Evolutionary conservation across 805 yeast species (phyloP).

Genomic region (Yarrowia osloensis): DNA sequence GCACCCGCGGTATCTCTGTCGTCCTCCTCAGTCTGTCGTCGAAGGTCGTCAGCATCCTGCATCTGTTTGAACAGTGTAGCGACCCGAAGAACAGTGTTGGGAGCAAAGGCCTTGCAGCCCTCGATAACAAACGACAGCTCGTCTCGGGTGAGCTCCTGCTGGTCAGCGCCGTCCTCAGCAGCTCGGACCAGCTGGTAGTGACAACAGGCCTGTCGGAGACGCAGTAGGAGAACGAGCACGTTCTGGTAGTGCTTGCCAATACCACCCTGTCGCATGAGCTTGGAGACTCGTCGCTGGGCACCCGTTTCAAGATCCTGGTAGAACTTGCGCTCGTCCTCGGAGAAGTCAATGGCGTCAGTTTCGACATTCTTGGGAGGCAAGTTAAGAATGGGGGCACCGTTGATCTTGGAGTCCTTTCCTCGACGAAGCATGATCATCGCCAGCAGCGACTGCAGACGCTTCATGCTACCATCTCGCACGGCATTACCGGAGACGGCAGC

Average conservation of each 20-base stretch:
- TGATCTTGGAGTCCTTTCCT: slow-evolving; percentile 45
- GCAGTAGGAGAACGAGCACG: slow-evolving; percentile 41
- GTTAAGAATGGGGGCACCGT: slow-evolving; percentile 32
- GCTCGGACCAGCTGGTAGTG: slow-evolving; percentile 34
- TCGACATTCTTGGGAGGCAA: slow-evolving; percentile 38
- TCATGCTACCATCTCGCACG: slow-evolving; percentile 1
- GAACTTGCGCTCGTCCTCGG: slow-evolving; percentile 38
- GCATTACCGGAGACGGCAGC: slow-evolving; percentile 22
- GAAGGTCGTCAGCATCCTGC: slow-evolving; percentile 25
- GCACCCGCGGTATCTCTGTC: not conserved
- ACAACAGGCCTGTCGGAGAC: slow-evolving; percentile 47
- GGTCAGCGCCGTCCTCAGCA: not conserved
- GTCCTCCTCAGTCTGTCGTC: not conserved
- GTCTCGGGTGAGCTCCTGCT: not conserved
- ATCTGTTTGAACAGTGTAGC: slow-evolving; percentile 21
- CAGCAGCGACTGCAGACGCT: slow-evolving; percentile 6
- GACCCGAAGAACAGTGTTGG: slow-evolving; percentile 19
- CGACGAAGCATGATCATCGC: slow-evolving; percentile 49
- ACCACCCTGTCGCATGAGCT: slow-evolving; percentile 38
- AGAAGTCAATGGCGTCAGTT: slow-evolving; percentile 37
- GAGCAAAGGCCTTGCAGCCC: slow-evolving; percentile 5
- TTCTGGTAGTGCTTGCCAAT: slow-evolving; percentile 36
- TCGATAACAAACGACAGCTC: slow-evolving; percentile 2
- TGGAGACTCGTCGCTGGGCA: slow-evolving; percentile 37
- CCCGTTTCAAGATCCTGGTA: slow-evolving; percentile 48